Evolutionary conservation across 2,329 filamentous ascomycete species (phyloP), one percentile per base, ranked within the genome.

Genomic region (Stylonectria norvegica): DNA sequence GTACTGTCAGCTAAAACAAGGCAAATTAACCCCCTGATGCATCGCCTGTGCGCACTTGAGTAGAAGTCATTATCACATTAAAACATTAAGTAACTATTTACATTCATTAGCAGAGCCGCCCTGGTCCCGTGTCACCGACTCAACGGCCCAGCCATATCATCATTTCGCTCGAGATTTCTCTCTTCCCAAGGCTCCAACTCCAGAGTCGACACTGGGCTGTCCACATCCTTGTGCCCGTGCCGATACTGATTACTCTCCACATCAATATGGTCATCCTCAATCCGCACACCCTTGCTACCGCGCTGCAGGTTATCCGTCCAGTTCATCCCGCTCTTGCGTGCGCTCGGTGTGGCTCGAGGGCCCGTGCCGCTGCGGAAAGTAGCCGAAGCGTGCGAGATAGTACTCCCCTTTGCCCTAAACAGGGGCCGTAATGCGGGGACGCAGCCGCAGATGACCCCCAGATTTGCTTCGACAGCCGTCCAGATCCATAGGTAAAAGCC

Each of bases 381-480:
- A 10, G 50, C 42, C 1, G 53, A 53, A n/a, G 43, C 50, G 35
- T 52, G 48, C 29, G 52, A 53, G 19, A 55, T 56, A 19, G 50
- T 49, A 40, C 51, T 56, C 34, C 31, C 40, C 34, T 55, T 55
- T 12, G 53, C 40, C 25, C 46, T 49, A 25, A 59, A 56, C 3
- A 61, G 45, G 0, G 54, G 55, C 2, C 57, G 50, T 27, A 69
- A 53, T 15, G 60, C 61, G 1, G 66, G 66, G 1, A 65, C 57
- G 29, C 63, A 68, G 12, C 65, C 66, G 34, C 65, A 68, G 19
- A 68, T 65, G 18, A 69, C 59, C n/a, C 64, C 66, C 15, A 69
- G 45, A 34, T 69, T 67, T 2, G 62, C 64, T 42, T 69, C 66
- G 16, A 68, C 59, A 3, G 66, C 63, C 1, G 65, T 67, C 66